Evolutionary conservation across 305 asterid species (phyloP).

Genomic region (Solanum hybrid): DNA sequence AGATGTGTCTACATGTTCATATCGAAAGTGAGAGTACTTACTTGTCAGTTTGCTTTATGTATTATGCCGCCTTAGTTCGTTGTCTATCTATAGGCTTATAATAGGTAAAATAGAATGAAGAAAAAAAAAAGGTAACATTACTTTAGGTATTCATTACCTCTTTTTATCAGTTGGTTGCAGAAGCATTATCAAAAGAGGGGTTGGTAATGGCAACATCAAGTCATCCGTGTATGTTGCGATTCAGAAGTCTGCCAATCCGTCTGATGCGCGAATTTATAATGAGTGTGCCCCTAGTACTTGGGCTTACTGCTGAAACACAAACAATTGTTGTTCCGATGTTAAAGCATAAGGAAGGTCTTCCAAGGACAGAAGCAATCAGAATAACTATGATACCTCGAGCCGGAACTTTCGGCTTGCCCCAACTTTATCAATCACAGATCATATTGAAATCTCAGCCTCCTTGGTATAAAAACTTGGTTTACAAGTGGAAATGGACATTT

Average conservation of each 20-base stretch:
- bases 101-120: neutral
- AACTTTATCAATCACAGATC: slow-evolving; percentile 50
- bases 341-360: slow-evolving; percentile 49
- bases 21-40: neutral
- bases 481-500: slow-evolving; percentile 62
- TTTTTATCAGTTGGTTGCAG: slow-evolving; percentile 43
- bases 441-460: slow-evolving; percentile 44
- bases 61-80: neutral
- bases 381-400: slow-evolving; percentile 53
- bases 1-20: neutral
- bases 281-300: slow-evolving; percentile 57
- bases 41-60: neutral
- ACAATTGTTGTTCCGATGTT: slow-evolving; percentile 33
- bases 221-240: slow-evolving; percentile 61
- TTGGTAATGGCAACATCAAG: slow-evolving; percentile 37
- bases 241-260: slow-evolving; percentile 67
- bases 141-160: neutral
- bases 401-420: slow-evolving; percentile 51
- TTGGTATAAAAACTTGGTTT: slow-evolving; percentile 42
- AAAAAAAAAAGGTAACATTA: neutral
- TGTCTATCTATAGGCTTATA: neutral
- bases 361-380: slow-evolving; percentile 41
- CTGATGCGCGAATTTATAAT: slow-evolving; percentile 34
- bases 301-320: slow-evolving; percentile 57
- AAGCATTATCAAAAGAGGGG: slow-evolving; percentile 39